These are phyloP conservation scores for Penicillium cataractarum DNA, from an alignment of 495 filamentous ascomycete genomes.

Conservation along the genomic window DNA sequence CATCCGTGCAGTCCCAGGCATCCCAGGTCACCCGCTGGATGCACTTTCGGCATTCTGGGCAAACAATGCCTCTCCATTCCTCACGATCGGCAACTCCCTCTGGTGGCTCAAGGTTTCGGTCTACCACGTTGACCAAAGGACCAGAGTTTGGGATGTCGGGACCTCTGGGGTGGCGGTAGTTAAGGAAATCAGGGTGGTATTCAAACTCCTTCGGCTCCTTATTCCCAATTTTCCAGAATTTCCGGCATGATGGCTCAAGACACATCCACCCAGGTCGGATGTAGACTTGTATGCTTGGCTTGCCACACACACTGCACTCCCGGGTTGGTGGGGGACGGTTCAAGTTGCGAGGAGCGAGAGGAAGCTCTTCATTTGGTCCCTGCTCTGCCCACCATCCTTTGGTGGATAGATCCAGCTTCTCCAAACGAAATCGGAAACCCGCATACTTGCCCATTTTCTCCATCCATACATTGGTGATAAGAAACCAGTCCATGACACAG, in stretches of 20 bases:
- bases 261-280: constrained; percentile 68
- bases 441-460: constrained; percentile 55
- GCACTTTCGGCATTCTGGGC: constrained; percentile 69
- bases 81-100: constrained; percentile 38
- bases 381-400: constrained; percentile 72
- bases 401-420: constrained; percentile 63
- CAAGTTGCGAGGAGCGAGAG: constrained; percentile 24
- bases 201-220: constrained; percentile 38
- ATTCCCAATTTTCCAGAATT: constrained; percentile 56
- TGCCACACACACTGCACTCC: constrained; percentile 46
- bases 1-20: constrained; percentile 60
- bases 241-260: constrained; percentile 56
- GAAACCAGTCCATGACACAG: constrained; percentile 74
- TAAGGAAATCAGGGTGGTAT: constrained; percentile 63
- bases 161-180: constrained; percentile 42
- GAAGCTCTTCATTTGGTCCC: constrained; percentile 24
- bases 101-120: not conserved
- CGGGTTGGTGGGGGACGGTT: constrained; percentile 19
- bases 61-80: constrained; percentile 70
- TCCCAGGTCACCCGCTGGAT: constrained; percentile 64
- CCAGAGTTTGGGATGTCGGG: constrained; percentile 35
- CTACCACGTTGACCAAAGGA: constrained; percentile 25
- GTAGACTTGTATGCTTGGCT: constrained; percentile 49
- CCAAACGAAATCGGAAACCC: constrained; percentile 63
- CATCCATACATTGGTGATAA: constrained; percentile 71